A percentile compares a stretch with the other conserved stretches of the same genome.
phyloP scores from a whole-genome alignment of 345 rosid genomes.

The Brassica juncea region DNA sequence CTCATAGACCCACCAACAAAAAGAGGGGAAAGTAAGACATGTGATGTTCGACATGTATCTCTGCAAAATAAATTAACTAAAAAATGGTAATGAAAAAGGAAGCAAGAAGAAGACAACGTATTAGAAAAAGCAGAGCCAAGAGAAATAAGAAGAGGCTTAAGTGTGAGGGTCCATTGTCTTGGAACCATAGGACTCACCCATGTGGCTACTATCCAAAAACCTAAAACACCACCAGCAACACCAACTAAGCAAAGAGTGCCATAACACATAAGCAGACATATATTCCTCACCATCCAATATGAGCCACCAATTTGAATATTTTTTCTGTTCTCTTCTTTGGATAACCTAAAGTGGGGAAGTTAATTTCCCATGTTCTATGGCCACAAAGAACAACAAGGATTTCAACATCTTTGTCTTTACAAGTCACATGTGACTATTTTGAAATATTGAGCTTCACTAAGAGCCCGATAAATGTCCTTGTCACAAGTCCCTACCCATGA shows the following conservation, averaged over 20 bases:
- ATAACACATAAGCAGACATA: constrained; percentile 38
- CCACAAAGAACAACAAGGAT: constrained; percentile 34
- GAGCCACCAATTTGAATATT: constrained; percentile 32
- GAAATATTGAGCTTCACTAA: background rate
- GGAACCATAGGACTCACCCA: constrained; percentile 31
- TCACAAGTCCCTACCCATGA: constrained; percentile 27
- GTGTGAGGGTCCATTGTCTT: constrained; percentile 36
- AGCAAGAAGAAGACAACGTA: constrained; percentile 20
- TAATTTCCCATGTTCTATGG: constrained; percentile 40
- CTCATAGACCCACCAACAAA: constrained; percentile 8
- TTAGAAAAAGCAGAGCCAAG: constrained; percentile 8
- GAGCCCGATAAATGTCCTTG: constrained; percentile 33
- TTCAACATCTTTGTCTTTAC: constrained; percentile 33
- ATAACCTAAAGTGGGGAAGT: constrained; percentile 38
- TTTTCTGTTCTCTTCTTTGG: constrained; percentile 13
- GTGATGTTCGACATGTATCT: background rate
- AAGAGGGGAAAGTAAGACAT: background rate
- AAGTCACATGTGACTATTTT: constrained; percentile 31
- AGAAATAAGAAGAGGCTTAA: background rate
- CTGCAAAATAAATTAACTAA: background rate
- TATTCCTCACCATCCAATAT: constrained; percentile 37
- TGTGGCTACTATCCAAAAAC: constrained; percentile 37
- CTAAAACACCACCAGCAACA: constrained; percentile 33
- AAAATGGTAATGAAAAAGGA: background rate
- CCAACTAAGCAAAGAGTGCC: constrained; percentile 35